Evolutionary conservation across 441 rosid genomes (phyloP).

Genomic region (Heliophila coronopifolia): DNA sequence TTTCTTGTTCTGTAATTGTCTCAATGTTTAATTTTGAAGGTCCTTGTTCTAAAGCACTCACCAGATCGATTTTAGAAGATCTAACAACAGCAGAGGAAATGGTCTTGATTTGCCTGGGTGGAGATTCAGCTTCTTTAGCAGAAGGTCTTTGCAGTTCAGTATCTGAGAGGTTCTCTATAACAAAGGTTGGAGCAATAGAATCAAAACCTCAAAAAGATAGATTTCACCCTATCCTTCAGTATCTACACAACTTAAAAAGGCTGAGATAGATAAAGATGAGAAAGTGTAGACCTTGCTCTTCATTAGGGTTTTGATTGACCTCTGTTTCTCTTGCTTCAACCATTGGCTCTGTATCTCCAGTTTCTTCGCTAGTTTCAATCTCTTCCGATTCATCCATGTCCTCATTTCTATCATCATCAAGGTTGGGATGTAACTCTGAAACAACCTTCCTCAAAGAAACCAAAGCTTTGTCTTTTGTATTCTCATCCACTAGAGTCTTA

Average conservation of each 20-base stretch:
- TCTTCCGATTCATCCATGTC: slow-evolving; percentile 16
- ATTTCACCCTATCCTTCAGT: too few relatives aligned
- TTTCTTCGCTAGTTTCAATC: slow-evolving; percentile 13
- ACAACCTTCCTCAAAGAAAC: slow-evolving; percentile 22
- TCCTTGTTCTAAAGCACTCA: slow-evolving; percentile 22
- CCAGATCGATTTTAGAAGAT: slow-evolving; percentile 16
- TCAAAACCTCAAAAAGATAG: too few relatives aligned
- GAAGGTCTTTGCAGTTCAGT: background rate
- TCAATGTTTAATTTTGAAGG: slow-evolving; percentile 10
- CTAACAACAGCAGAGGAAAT: slow-evolving; percentile 23
- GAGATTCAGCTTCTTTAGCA: background rate
- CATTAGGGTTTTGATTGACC: background rate
- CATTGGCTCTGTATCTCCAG: slow-evolving; percentile 17
- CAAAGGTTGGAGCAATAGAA: background rate
- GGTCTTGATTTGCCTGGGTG: slow-evolving; percentile 4
- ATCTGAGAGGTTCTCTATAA: slow-evolving; percentile 1
- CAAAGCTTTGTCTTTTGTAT: slow-evolving; percentile 20
- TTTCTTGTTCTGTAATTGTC: background rate
- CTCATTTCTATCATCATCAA: slow-evolving; percentile 2
- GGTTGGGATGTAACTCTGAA: slow-evolving; percentile 10
- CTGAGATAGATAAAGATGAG: slow-evolving; percentile 8
- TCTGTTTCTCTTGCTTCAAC: slow-evolving; percentile 3
- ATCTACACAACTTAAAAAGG: too few relatives aligned
- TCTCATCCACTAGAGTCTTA: slow-evolving; percentile 13
- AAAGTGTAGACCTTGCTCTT: slow-evolving; percentile 20